Evolutionary conservation across 495 filamentous ascomycete genomes (phyloP).

Genomic region (Hypoxylon trugodes): DNA sequence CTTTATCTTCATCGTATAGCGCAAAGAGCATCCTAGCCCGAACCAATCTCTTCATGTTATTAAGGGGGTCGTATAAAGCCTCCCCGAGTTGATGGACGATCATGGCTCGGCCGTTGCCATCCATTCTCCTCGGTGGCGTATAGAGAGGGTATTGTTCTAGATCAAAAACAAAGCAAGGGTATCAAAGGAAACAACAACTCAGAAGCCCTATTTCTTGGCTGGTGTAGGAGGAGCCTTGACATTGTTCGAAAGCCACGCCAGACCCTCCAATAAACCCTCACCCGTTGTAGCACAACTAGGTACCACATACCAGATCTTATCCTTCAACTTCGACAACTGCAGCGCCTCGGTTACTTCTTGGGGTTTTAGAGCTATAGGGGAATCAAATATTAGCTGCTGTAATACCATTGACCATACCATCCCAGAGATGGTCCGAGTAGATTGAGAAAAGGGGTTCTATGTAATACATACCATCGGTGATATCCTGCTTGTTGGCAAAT

Average conservation of each 20-base stretch:
- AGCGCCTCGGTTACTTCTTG: slow-evolving; percentile 87
- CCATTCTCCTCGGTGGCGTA: not conserved
- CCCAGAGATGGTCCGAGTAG: not conserved
- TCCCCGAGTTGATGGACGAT: not conserved
- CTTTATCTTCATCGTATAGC: slow-evolving; percentile 6
- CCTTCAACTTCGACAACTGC: slow-evolving; percentile 83
- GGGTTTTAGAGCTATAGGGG: slow-evolving; percentile 76
- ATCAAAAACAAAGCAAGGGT: slow-evolving; percentile 31
- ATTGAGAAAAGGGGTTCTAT: not conserved
- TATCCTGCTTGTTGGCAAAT: slow-evolving; percentile 99
- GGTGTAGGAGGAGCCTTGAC: slow-evolving; percentile 76
- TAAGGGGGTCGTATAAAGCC: slow-evolving; percentile 4
- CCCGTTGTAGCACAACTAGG: slow-evolving; percentile 94
- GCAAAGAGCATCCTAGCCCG: slow-evolving; percentile 4
- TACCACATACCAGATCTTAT: slow-evolving; percentile 95
- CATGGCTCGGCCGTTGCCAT: not conserved
- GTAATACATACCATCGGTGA: slow-evolving; percentile 73
- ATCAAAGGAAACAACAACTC: slow-evolving; percentile 31
- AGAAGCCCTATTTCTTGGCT: slow-evolving; percentile 56
- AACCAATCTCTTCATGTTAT: slow-evolving; percentile 22
- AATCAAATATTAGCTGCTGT: slow-evolving; percentile 4
- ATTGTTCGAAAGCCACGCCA: slow-evolving; percentile 93
- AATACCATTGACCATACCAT: no score
- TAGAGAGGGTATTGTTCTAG: slow-evolving; percentile 12
- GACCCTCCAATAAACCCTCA: slow-evolving; percentile 91